Percentiles rank a stretch among this genome's conserved stretches.
Evolutionary conservation across 352 stramenopile species (phyloP).

Genomic region (Elongisporangium anandrum): DNA sequence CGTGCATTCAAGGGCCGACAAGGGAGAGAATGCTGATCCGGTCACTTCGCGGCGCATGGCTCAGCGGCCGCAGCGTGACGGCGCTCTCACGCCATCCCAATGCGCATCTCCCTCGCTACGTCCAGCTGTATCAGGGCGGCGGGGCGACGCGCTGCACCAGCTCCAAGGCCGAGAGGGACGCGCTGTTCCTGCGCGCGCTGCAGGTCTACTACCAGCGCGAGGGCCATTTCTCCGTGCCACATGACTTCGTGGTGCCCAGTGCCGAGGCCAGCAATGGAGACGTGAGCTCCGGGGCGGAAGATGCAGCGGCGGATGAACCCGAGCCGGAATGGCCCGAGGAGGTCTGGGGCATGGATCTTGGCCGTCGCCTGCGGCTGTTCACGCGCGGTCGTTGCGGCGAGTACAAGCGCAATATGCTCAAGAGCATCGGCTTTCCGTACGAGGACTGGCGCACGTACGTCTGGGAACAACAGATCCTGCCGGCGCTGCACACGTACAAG

Average conservation of each 20-base stretch:
- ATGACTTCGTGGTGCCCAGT: conserved; percentile 46
- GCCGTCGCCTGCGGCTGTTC: conserved; percentile 49
- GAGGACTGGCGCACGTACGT: conserved; percentile 69
- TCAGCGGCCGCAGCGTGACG: not conserved
- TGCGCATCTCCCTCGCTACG: not conserved
- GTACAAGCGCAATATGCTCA: conserved; percentile 53
- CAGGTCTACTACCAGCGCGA: conserved; percentile 44
- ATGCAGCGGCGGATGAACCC: conserved; percentile 3
- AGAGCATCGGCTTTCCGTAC: conserved; percentile 61
- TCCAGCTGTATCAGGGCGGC: not conserved
- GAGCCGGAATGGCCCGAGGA: conserved; percentile 41
- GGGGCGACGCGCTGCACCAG: not conserved
- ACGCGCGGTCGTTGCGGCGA: conserved; percentile 49
- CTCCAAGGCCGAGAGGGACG: conserved; percentile 28
- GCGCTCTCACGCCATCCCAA: not conserved
- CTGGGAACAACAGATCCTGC: conserved; percentile 65
- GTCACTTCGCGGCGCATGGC: not conserved
- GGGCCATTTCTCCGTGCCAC: conserved; percentile 70
- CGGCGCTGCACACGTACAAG: conserved; percentile 77
- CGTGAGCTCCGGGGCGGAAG: not conserved
- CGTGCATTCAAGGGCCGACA: not conserved
- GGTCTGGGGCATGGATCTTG: conserved; percentile 43
- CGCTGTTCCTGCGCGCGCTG: conserved; percentile 46
- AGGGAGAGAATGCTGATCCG: not conserved
- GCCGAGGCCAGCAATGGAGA: conserved; percentile 1